These are phyloP conservation scores for Tylopilus plumbeoviolaceoides DNA, from an alignment of 768 basidiomycete genomes.

Conservation along the genomic window DNA sequence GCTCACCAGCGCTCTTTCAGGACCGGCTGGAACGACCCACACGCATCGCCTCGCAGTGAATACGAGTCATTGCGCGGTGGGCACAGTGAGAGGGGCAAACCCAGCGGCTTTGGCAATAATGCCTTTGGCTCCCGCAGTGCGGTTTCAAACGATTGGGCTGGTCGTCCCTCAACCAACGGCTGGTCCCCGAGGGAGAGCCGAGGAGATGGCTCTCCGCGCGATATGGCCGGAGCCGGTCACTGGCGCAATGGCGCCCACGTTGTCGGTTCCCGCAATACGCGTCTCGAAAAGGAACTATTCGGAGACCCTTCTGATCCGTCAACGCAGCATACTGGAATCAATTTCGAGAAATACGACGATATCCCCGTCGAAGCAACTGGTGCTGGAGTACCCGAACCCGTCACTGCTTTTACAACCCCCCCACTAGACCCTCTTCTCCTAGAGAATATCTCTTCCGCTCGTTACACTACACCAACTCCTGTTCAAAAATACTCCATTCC, in stretches of 20 bases:
- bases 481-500: conserved; percentile 99
- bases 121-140: conserved; percentile 35
- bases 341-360: conserved; percentile 99
- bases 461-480: conserved; percentile 93
- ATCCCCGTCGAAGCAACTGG: conserved; percentile 99
- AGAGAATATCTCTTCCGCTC: conserved; percentile 91
- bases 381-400: conserved; percentile 93
- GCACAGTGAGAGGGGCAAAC: conserved; percentile 33
- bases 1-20: conserved; percentile 32
- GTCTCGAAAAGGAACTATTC: conserved; percentile 94
- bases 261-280: conserved; percentile 75
- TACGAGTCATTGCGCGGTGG: conserved; percentile 40
- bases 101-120: conserved; percentile 40
- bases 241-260: conserved; percentile 93
- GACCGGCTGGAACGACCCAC: conserved; percentile 75
- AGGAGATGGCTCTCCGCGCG: conserved; percentile 42
- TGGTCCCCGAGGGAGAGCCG: conserved; percentile 35
- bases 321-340: conserved; percentile 95
- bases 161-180: conserved; percentile 34
- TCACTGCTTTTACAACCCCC: conserved; percentile 79
- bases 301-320: conserved; percentile 83
- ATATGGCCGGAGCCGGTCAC: conserved; percentile 48
- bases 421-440: conserved; percentile 91
- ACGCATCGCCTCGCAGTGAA: conserved; percentile 58
- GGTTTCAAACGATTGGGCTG: conserved; percentile 38